These are phyloP conservation scores for Magnaporthiopsis incrustans DNA, from an alignment of 2,329 filamentous ascomycete genomes.

Conservation along the genomic window DNA sequence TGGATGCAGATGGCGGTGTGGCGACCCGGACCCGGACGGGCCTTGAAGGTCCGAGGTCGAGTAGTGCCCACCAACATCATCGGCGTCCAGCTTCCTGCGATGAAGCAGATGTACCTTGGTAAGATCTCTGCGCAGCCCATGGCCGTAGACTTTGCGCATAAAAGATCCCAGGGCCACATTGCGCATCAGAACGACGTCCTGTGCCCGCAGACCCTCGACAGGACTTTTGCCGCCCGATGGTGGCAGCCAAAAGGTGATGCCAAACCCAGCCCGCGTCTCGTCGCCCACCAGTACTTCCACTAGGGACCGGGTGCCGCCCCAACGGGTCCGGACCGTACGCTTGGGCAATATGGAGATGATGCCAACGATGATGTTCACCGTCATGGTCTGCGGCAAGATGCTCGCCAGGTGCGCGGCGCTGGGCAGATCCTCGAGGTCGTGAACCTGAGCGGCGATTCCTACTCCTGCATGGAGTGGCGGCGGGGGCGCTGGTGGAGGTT, in stretches of 20 bases:
- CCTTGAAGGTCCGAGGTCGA: conserved; percentile 38
- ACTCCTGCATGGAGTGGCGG: conserved; percentile 15
- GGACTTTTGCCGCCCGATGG: conserved; percentile 20
- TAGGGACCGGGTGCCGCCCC: conserved; percentile 54
- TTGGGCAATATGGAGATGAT: conserved; percentile 64
- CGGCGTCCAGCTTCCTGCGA: conserved; percentile 42
- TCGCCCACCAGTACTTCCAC: conserved; percentile 78
- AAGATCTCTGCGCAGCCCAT: conserved; percentile 65
- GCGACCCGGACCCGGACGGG: conserved; percentile 8
- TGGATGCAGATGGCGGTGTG: conserved; percentile 25
- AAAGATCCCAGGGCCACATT: conserved; percentile 76
- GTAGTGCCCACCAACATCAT: conserved; percentile 50
- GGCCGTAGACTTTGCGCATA: conserved; percentile 70
- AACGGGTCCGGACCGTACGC: conserved; percentile 59
- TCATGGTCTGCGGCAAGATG: conserved; percentile 72
- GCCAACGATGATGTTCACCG: conserved; percentile 72
- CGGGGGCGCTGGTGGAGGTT: not conserved
- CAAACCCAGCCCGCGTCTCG: conserved; percentile 74
- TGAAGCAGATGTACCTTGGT: conserved; percentile 63
- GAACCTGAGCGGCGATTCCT: conserved; percentile 34
- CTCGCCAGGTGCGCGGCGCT: conserved; percentile 54
- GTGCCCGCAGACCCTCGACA: conserved; percentile 46
- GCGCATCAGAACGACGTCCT: conserved; percentile 71
- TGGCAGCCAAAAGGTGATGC: conserved; percentile 73
- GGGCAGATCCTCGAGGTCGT: conserved; percentile 63